Conservation (phyloP, 2,329 filamentous ascomycete species). For the Pseudocercospora musae region DNA sequence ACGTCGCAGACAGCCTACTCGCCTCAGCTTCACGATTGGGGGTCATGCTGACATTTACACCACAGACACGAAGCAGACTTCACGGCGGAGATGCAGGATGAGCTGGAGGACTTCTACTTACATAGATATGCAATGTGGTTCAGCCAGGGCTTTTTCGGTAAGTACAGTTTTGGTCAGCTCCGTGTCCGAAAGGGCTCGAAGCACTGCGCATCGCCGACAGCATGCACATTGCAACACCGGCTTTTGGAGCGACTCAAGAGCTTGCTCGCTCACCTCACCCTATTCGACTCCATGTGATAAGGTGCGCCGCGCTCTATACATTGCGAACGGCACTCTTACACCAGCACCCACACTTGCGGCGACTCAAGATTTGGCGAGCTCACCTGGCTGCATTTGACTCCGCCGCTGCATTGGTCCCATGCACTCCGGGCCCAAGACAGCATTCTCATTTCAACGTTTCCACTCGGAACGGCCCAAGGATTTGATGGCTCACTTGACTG, state of each 20-base stretch:
- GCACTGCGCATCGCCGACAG: no score
- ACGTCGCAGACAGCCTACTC: not conserved
- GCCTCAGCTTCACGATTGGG: not conserved
- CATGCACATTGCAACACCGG: no score
- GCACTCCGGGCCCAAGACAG: not conserved
- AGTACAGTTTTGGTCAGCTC: not conserved
- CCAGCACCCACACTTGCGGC: no score
- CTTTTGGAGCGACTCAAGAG: no score
- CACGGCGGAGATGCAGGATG: slow-evolving; percentile 75
- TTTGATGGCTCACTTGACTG: not conserved
- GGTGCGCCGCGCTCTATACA: no score
- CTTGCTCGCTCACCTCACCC: no score
- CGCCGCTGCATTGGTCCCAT: no score
- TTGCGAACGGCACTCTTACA: no score
- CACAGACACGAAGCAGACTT: slow-evolving; percentile 65
- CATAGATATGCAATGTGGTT: slow-evolving; percentile 93
- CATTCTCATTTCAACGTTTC: not conserved
- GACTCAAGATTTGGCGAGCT: no score
- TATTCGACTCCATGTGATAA: no score
- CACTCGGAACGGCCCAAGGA: not conserved
- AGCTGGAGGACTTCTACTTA: slow-evolving; percentile 85
- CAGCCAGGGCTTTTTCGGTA: slow-evolving; percentile 80
- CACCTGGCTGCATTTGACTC: no score
- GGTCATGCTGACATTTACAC: not conserved
- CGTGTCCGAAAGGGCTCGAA: not conserved